Conservation (phyloP, 192 early-diverging fungal species). For the Mortierella claussenii region DNA sequence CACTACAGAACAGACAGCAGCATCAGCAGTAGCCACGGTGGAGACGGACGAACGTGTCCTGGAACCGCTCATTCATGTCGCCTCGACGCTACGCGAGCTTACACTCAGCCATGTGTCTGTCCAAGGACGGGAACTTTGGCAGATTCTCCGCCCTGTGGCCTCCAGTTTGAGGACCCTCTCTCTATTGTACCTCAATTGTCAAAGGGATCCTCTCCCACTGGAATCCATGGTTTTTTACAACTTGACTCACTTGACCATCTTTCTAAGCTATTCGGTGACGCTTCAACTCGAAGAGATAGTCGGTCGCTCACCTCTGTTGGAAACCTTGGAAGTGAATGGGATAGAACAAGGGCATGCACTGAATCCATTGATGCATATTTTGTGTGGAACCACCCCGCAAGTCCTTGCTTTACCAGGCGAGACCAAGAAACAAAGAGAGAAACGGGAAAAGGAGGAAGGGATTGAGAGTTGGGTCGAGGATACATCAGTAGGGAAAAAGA, state of each 20-base stretch:
- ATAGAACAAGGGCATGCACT: no score
- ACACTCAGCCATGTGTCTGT: neutral
- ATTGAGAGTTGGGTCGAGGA: no score
- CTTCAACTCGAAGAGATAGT: neutral
- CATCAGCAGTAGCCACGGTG: no score
- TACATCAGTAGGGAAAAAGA: neutral
- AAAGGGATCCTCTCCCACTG: neutral
- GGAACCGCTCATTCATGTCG: neutral
- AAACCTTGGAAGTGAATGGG: neutral
- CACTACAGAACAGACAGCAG: neutral
- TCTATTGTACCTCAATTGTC: neutral
- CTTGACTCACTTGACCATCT: neutral
- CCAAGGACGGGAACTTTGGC: neutral
- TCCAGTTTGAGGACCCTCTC: neutral
- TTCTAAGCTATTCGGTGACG: no score
- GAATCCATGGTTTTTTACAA: neutral
- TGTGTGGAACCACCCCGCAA: neutral
- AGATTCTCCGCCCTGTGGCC: neutral
- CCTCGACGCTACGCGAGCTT: neutral
- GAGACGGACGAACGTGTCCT: neutral
- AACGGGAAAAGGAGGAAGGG: constrained; percentile 6
- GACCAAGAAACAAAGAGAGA: neutral
- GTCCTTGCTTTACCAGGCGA: no score
- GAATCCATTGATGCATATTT: neutral
- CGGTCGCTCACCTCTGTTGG: neutral